Base-by-base conservation (phyloP, 2,329 filamentous ascomycete species). In the Onygenales sp. region DNA sequence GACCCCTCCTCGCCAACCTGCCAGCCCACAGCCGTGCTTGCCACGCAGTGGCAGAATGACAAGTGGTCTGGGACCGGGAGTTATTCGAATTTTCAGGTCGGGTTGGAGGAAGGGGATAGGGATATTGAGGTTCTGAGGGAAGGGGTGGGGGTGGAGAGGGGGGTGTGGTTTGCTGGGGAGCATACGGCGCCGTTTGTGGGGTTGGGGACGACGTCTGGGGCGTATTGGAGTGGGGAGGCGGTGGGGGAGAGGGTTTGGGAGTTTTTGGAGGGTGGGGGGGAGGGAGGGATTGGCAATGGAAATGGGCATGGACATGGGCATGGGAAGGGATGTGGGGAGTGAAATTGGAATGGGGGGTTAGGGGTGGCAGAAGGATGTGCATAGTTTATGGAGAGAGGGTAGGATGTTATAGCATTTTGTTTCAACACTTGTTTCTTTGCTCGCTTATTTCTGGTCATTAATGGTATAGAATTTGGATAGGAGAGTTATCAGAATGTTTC, bases 161-260 rank as follows among this genome's bases (percentile, higher is more conserved):
- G 87, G 0, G 65, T 95, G 7, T 95, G 90, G 90, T 76, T 95
- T 59, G 90, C 90, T 0, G 90, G 90, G 0, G 90, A 95, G 71
- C 90, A 95, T 71, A 95, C 89, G 21, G 85, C 89, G 52, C 90
- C 91, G 4, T 95, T 95, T 72, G 84, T 94, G 32, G 90, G 87
- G 9, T 69, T 96, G 57, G 92, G 91, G 0, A 96, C 91, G 4
- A 87, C 85, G 10, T 94, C 89, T 0, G 92, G 92, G 0, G 92
- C 92, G 9, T 96, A 89, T 68, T 95, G 89, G 89, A 89, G 87
- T 66, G 91, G 91, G 1, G 89, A 95, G 72, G 80, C 78, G 17
- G 87, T 90, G 36, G 90, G 79, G 1, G 78, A 75, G 66, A 80
- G 83, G 64, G 60, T 75, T 31, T 58, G 51, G 51, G 54, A 54